phyloP scores from a whole-genome alignment of 225 moss, liverwort and hornwort genomes.

The Anthoceros angustus region DNA sequence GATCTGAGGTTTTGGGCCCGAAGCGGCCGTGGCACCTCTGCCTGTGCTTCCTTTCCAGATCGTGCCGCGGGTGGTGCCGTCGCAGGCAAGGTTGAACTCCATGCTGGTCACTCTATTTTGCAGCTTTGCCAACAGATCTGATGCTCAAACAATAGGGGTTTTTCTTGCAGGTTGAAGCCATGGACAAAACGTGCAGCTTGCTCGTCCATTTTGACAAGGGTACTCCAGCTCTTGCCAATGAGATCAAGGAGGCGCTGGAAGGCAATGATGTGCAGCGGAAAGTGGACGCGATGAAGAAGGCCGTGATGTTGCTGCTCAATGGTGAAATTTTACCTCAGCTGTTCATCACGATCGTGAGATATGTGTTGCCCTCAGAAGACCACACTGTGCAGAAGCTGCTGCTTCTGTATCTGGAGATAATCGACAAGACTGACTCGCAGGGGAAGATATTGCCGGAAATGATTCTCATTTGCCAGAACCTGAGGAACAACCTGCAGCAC shows the following conservation, averaged over 20 bases:
- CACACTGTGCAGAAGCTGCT: slow-evolving; percentile 96
- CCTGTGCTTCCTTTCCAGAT: no score
- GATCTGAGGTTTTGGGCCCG: no score
- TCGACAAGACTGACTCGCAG: slow-evolving; percentile 81
- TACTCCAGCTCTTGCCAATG: slow-evolving; percentile 76
- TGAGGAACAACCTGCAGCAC: slow-evolving; percentile 90
- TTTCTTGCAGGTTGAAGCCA: slow-evolving; percentile 1
- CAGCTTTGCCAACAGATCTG: no score
- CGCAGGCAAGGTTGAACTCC: no score
- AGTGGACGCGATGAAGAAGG: slow-evolving; percentile 97
- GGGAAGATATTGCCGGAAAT: slow-evolving; percentile 92
- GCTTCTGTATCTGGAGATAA: slow-evolving; percentile 79
- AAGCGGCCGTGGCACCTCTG: no score
- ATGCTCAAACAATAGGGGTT: no score
- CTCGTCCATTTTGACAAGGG: slow-evolving; percentile 95
- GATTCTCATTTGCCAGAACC: slow-evolving; percentile 91
- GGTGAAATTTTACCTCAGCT: slow-evolving; percentile 80
- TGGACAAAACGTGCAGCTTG: slow-evolving; percentile 91
- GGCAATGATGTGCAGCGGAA: slow-evolving; percentile 64
- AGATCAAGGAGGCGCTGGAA: slow-evolving; percentile 90
- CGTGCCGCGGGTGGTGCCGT: no score
- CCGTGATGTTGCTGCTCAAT: slow-evolving; percentile 81
- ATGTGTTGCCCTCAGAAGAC: slow-evolving; percentile 89
- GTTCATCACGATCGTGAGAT: slow-evolving; percentile 88
- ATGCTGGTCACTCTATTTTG: no score